Conservation (phyloP, 225 moss, liverwort and hornwort genomes). For the Marchantia paleacea region DNA sequence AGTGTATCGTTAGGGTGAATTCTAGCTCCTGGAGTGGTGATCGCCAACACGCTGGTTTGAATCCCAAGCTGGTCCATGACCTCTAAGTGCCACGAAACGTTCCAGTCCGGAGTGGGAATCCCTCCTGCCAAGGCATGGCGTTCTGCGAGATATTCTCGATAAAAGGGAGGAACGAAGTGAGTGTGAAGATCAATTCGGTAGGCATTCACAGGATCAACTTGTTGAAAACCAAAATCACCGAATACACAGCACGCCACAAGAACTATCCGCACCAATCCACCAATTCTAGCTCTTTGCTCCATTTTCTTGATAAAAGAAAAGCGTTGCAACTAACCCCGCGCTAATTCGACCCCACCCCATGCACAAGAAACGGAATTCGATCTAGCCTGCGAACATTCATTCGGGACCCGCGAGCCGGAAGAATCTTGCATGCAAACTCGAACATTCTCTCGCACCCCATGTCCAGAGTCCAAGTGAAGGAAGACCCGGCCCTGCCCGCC, state of each 20-base stretch:
- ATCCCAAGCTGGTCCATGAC: conserved; percentile 15
- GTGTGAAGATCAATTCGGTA: conserved; percentile 22
- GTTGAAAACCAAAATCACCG: neutral
- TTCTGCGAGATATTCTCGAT: conserved; percentile 12
- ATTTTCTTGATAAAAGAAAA: neutral
- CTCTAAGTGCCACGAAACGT: conserved; percentile 5
- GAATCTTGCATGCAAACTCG: neutral
- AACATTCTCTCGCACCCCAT: neutral
- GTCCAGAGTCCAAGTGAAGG: too few species aligned
- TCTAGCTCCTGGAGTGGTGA: conserved; percentile 27
- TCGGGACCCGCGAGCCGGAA: neutral
- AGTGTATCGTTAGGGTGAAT: neutral
- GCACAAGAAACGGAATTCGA: neutral
- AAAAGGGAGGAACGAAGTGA: conserved; percentile 28
- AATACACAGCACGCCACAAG: neutral
- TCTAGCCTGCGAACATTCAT: neutral
- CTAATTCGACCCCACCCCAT: neutral
- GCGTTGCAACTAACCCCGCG: neutral
- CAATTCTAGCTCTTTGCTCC: neutral
- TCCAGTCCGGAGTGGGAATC: conserved; percentile 4
- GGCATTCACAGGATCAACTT: neutral
- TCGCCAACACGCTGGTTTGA: conserved; percentile 17
- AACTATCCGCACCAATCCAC: neutral
- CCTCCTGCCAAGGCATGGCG: conserved; percentile 22
- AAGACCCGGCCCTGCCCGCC: too few species aligned